Conservation (phyloP, 176 grass and related monocot genomes). For the Pharus latifolius region DNA sequence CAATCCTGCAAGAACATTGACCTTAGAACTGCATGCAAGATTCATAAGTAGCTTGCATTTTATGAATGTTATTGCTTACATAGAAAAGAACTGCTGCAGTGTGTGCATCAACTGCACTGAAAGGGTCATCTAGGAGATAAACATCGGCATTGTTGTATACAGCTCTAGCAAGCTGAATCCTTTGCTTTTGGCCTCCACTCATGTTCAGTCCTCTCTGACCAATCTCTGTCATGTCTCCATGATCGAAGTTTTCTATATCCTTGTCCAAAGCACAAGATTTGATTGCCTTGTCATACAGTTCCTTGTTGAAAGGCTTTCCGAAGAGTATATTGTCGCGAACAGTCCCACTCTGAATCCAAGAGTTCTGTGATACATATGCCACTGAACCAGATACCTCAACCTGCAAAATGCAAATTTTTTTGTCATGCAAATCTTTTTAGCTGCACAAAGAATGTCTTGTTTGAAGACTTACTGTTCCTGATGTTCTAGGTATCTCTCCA, state of each 20-base stretch:
- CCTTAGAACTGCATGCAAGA: not conserved
- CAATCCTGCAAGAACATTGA: slow-evolving; percentile 56
- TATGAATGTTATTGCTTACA: slow-evolving; percentile 35
- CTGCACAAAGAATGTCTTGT: not conserved
- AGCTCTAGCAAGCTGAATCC: slow-evolving; percentile 90
- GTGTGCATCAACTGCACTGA: slow-evolving; percentile 88
- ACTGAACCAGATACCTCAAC: slow-evolving; percentile 63
- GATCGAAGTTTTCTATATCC: slow-evolving; percentile 70
- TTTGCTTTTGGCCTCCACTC: slow-evolving; percentile 97
- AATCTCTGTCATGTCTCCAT: slow-evolving; percentile 84
- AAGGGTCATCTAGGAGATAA: slow-evolving; percentile 86
- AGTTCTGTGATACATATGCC: slow-evolving; percentile 81
- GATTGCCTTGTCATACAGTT: slow-evolving; percentile 55
- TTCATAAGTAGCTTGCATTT: not conserved
- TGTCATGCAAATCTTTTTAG: not conserved
- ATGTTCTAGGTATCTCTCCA: slow-evolving; percentile 69
- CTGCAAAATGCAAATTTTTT: slow-evolving; percentile 26
- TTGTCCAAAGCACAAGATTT: slow-evolving; percentile 75
- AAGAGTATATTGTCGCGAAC: slow-evolving; percentile 90
- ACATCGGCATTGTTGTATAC: slow-evolving; percentile 79
- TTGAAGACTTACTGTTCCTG: slow-evolving; percentile 58
- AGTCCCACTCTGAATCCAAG: slow-evolving; percentile 92
- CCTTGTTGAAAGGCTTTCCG: slow-evolving; percentile 54
- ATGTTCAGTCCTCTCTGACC: slow-evolving; percentile 95
- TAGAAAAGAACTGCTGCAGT: slow-evolving; percentile 79